phyloP scores from a whole-genome alignment of 2,329 filamentous ascomycete species.

The Pseudogymnoascus sp. region DNA sequence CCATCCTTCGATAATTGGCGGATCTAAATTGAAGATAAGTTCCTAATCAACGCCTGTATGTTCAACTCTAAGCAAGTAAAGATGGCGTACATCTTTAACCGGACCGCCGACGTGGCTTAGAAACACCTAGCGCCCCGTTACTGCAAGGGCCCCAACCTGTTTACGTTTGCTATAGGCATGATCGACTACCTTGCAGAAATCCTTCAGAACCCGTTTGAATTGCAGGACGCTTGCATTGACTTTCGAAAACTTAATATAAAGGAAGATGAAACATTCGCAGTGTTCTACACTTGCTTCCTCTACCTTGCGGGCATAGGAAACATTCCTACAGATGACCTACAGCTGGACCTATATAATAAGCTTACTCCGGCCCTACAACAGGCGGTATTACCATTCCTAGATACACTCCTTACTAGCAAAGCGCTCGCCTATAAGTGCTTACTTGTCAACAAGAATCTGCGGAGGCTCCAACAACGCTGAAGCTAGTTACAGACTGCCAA shows the following conservation, averaged over 20 bases:
- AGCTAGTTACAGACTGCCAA: not conserved
- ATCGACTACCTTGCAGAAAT: not conserved
- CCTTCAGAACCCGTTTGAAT: not conserved
- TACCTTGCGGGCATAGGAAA: not conserved
- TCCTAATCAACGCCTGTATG: not conserved
- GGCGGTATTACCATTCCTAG: not conserved
- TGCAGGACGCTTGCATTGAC: not conserved
- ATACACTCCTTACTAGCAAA: not conserved
- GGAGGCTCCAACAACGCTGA: not conserved
- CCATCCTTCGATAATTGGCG: not conserved
- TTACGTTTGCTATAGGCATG: not conserved
- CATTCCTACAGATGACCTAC: not conserved
- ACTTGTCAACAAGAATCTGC: not conserved
- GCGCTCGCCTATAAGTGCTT: not conserved
- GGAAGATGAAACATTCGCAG: not conserved
- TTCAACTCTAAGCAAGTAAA: not conserved
- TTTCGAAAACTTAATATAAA: not conserved
- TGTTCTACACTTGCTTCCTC: not conserved
- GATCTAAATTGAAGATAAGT: not conserved
- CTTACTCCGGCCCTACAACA: not conserved
- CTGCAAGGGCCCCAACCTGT: not conserved
- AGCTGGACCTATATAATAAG: not conserved
- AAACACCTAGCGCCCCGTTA: not conserved
- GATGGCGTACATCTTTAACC: not conserved
- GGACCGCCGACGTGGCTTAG: not conserved